phyloP scores from a whole-genome alignment of 768 basidiomycete genomes.

The Boletales sp. region DNA sequence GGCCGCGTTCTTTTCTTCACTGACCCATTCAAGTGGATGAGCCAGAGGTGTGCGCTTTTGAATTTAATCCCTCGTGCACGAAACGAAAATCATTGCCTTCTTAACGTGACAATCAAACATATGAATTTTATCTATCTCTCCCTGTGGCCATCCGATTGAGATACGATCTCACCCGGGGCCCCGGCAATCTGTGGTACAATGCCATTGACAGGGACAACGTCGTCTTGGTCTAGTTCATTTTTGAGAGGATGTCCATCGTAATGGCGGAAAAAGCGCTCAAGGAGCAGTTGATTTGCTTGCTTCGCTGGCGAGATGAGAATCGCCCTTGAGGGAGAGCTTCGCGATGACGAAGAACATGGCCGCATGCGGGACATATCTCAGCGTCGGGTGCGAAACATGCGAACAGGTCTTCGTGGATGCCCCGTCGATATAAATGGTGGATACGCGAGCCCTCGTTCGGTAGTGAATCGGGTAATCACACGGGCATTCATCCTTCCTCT shows the following conservation, averaged over 20 bases:
- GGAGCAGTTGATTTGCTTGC: constrained; percentile 26
- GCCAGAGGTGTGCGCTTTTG: too few relatives aligned
- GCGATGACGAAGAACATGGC: constrained; percentile 40
- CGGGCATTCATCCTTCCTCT: neutral
- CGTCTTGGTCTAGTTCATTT: constrained; percentile 21
- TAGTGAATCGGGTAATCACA: too few relatives aligned
- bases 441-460: neutral
- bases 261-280: constrained; percentile 26
- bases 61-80: too few relatives aligned
- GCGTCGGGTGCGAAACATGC: neutral
- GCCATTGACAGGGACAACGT: constrained; percentile 46
- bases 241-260: constrained; percentile 25
- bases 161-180: constrained; percentile 37
- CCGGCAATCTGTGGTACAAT: constrained; percentile 58
- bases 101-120: too few relatives aligned
- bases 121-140: too few relatives aligned
- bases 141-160: constrained; percentile 12
- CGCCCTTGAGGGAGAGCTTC: constrained; percentile 40
- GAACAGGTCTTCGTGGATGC: constrained; percentile 1
- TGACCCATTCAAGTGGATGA: too few relatives aligned
- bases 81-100: too few relatives aligned
- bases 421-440: constrained; percentile 14
- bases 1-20: too few relatives aligned
- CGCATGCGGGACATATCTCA: constrained; percentile 20
- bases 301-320: constrained; percentile 38